These are phyloP conservation scores for Solanum chmielewskii DNA, from an alignment of 257 asterid genomes.

Conservation along the genomic window DNA sequence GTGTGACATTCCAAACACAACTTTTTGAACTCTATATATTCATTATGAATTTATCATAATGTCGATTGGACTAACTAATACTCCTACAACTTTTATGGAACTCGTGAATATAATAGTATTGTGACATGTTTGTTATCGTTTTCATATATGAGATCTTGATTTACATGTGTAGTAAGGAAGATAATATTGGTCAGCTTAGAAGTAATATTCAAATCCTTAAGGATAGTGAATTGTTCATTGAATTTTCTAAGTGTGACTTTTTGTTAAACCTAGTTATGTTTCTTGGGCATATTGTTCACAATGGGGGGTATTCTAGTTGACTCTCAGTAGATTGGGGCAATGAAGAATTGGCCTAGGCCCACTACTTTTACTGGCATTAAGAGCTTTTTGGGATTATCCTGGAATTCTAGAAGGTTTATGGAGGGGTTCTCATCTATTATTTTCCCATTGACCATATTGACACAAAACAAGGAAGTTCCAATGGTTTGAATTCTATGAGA, in stretches of 20 bases:
- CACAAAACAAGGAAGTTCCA: neutral
- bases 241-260: neutral
- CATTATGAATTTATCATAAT: neutral
- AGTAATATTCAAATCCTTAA: neutral
- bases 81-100: neutral
- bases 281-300: neutral
- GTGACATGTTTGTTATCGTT: neutral
- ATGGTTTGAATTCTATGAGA: neutral
- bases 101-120: neutral
- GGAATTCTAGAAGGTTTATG: neutral
- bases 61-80: neutral
- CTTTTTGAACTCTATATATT: neutral
- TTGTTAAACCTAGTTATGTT: neutral
- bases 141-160: neutral
- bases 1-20: neutral
- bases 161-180: no score
- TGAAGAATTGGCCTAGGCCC: neutral
- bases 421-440: neutral
- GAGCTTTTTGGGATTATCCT: neutral
- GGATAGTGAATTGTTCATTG: neutral
- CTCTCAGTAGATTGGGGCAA: neutral
- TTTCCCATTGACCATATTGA: neutral
- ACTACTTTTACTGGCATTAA: no score
- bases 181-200: neutral
- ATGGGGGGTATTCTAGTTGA: neutral